These are phyloP conservation scores for Saccharomycopsis hybrid DNA, from an alignment of 1,139 yeast species.

Conservation along the genomic window DNA sequence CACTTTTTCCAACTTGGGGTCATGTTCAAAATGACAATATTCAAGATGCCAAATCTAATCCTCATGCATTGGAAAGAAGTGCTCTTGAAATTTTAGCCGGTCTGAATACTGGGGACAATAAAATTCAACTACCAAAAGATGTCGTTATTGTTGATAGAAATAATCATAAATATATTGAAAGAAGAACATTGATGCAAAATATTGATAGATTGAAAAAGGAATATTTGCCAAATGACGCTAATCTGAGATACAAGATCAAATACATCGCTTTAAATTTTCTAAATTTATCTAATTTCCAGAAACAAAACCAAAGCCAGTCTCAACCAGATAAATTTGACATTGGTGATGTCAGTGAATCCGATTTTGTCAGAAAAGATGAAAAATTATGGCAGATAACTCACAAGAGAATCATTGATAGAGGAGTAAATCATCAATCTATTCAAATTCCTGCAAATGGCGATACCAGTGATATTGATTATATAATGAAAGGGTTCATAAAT, in stretches of 20 bases:
- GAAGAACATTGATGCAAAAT: conserved; percentile 58
- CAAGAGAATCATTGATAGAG: conserved; percentile 58
- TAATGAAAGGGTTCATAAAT: conserved; percentile 68
- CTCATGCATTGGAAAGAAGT: conserved; percentile 43
- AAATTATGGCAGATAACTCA: conserved; percentile 47
- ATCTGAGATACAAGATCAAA: conserved; percentile 26
- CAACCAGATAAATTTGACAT: no score
- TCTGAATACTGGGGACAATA: conserved; percentile 4
- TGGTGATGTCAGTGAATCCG: conserved; percentile 2
- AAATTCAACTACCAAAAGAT: conserved; percentile 23
- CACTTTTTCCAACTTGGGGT: conserved; percentile 58
- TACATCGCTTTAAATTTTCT: conserved; percentile 69
- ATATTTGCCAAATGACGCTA: conserved; percentile 25
- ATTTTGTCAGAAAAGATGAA: conserved; percentile 26
- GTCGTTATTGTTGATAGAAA: conserved; percentile 79
- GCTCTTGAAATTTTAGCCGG: conserved; percentile 38
- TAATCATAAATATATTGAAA: conserved; percentile 66
- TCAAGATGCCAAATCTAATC: conserved; percentile 36
- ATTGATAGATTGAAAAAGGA: conserved; percentile 37
- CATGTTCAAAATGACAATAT: conserved; percentile 86
- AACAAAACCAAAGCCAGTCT: no score
- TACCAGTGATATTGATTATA: conserved; percentile 40
- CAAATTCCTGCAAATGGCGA: conserved; percentile 43
- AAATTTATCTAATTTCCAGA: no score
- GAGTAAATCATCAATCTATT: conserved; percentile 88